phyloP scores from a whole-genome alignment of 768 basidiomycete species.

The Rhodosporidiobolus odoratus region DNA sequence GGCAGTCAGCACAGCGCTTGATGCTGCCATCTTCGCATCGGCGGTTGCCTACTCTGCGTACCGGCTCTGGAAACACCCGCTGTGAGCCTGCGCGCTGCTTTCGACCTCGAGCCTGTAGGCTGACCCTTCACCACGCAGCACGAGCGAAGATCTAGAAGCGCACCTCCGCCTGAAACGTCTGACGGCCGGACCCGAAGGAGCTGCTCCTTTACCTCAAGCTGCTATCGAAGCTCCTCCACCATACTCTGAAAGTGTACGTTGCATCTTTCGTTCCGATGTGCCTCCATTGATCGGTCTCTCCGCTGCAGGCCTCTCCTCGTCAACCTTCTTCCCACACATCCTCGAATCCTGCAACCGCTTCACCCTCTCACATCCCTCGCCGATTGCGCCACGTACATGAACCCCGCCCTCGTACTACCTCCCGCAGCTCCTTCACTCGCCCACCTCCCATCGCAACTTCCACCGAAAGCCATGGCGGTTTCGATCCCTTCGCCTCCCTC shows the following conservation, averaged over 20 bases:
- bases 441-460: neutral
- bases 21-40: slow-evolving; percentile 11
- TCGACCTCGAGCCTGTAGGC: neutral
- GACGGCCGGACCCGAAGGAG: neutral
- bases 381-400: slow-evolving; percentile 20
- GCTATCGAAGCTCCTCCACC: slow-evolving; percentile 11
- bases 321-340: neutral
- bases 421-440: neutral
- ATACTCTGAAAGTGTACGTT: slow-evolving; percentile 8
- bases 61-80: slow-evolving; percentile 14
- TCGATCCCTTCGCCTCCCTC: slow-evolving; percentile 18
- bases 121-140: neutral
- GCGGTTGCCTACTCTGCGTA: slow-evolving; percentile 20
- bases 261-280: neutral
- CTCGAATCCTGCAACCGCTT: neutral
- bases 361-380: slow-evolving; percentile 15
- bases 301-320: neutral
- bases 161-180: neutral
- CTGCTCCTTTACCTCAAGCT: neutral
- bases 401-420: neutral
- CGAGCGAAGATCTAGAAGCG: slow-evolving; percentile 7
- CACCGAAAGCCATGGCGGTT: neutral
- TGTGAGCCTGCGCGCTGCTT: slow-evolving; percentile 1
- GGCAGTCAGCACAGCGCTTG: slow-evolving; percentile 11
- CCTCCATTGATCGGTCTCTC: neutral